Evolutionary conservation across 2,329 filamentous ascomycete species (phyloP), one percentile per base, ranked within the genome.

Genomic region (Colletotrichum spaethianum): DNA sequence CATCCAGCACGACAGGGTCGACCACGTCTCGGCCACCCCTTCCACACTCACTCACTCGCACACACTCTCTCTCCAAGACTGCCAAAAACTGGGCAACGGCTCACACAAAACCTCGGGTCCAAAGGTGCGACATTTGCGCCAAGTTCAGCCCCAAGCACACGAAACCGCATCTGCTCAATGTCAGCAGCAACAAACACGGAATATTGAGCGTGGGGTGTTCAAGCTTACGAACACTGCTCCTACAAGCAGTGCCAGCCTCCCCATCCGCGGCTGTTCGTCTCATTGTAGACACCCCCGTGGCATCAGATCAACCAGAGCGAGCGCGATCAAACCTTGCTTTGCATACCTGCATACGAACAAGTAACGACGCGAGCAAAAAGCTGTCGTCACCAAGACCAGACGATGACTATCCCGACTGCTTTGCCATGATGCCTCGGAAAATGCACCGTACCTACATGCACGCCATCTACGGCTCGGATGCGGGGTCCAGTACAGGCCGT

Each of bases 231-330:
- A 7, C 48, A 18, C 26, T 9, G 8, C 23, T 48, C 46, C 11
- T 48, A 12, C 46, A 31, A 33, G 50, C 20, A 28, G 14, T 36
- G 20, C n/a, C 18, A 55, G 31, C 52, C 23, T 46, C 53, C 9
- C 20, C 44, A 40, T 63, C 57, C 44, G 28, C 44, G 16, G n/a
- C 44, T 48, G 50, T 2, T 57, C 52, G 6, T 68, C 69, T 68
- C 57, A 68, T 52, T 16, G 44, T 36, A 4, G 5, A 50, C 38
- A 20, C 33, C 48, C 52, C 46, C 65, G 28, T 48, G 11, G 31
- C 56, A 57, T 42, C 26, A 33, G n/a, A 38, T 68, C 69, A 63
- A 57, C 23, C 44, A 71, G 31, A 6, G 42, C 42, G 40, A 31
- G 36, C 40, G 9, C 53, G 16, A 59, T 20, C 52, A 66, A 55